Base-by-base conservation (phyloP, 176 grass and related monocot genomes). In the Phragmites australis region DNA sequence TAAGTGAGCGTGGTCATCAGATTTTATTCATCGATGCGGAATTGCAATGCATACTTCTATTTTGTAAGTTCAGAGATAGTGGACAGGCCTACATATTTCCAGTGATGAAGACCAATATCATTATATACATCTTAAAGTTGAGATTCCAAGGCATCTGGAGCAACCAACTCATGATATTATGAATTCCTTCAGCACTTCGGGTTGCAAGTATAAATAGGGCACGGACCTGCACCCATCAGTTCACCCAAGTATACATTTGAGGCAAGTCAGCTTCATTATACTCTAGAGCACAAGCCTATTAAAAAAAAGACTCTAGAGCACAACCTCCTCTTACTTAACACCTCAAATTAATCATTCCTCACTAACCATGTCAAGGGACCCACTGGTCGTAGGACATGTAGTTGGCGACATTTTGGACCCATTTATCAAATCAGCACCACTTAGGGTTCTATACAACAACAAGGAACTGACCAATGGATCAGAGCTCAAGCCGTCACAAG, bases 391-490 rank as follows among this genome's bases (percentile, higher is more conserved):
- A 73, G 92, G 94, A 47, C 88, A 90, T 85, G 88, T 97, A 56
- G 92, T 97, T 25, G 94, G 92, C n/a, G 92, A 97, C 66, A 89
- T 97, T 74, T 83, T 97, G 53, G 94, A 97, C 64, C 86, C 85
- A 65, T 97, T 97, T 64, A 88, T 88, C 69, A 97, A 78, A 76
- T 84, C 94, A 70, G 88, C 90, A 12, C 87, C 89, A 37, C 83
- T 97, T 16, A 90, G 72, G 81, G 81, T 97, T 85, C 40, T 88
- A 3, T 97, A 90, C 85, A 94, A 92, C 75, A 81, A 87, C 69
- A 94, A 83, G 81, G 94, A 92, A 84, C 72, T 94, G 70, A 97
- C 85, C 46, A 94, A 92, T 34, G 94, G 92, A 12, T 94, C 90
- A 18, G 92, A 97, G 26, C 92, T 97, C 83, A 97, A 94, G 78